phyloP scores from a whole-genome alignment of 306 rosid species.

The Trifolium dubium region DNA sequence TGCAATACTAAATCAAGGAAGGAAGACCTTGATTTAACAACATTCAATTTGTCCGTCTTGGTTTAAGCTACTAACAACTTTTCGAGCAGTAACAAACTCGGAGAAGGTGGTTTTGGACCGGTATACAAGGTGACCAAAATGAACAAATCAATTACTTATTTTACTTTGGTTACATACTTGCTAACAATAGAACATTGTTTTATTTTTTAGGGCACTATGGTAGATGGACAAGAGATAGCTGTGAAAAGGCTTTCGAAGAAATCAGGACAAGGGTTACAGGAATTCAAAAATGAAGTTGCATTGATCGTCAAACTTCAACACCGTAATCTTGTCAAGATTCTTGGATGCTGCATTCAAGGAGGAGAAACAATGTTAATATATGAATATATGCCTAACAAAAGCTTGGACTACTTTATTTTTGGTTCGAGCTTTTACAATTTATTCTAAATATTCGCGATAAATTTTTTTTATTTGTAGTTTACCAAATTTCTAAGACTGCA shows the following conservation, averaged over 20 bases:
- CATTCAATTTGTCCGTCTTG: background rate
- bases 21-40: background rate
- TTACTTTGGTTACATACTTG: background rate
- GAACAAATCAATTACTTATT: background rate
- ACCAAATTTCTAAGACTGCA: background rate
- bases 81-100: constrained; percentile 1
- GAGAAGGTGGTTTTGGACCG: constrained; percentile 12
- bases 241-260: constrained; percentile 9
- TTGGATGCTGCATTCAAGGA: background rate
- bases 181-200: background rate
- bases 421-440: background rate
- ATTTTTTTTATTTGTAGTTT: background rate
- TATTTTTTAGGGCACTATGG: background rate
- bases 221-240: background rate
- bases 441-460: background rate
- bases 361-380: background rate
- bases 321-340: background rate
- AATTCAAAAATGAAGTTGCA: background rate
- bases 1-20: background rate
- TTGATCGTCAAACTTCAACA: constrained; percentile 1
- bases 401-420: constrained; percentile 2
- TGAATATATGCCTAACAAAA: constrained; percentile 18
- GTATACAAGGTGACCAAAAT: background rate
- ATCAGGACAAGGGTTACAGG: constrained; percentile 4
- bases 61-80: background rate